Evolutionary conservation across 2,329 filamentous ascomycete genomes (phyloP).

Genomic region (Fusarium agapanthi): DNA sequence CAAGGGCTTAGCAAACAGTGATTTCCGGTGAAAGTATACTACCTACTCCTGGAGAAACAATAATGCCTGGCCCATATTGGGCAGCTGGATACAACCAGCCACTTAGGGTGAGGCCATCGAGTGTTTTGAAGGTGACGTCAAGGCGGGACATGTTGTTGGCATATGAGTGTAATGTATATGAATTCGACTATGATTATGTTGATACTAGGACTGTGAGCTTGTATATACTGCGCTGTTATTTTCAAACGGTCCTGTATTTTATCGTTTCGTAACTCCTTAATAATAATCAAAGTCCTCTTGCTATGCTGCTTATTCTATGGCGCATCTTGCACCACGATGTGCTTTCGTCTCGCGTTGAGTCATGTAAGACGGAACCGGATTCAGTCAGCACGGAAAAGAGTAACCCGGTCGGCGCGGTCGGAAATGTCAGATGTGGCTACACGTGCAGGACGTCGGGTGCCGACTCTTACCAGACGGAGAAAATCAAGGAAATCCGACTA

Average conservation of each 20-base stretch:
- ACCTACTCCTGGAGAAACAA: background rate
- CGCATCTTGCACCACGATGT: background rate
- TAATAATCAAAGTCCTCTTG: rapidly evolving
- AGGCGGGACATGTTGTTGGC: background rate
- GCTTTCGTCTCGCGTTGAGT: background rate
- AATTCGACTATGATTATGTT: background rate
- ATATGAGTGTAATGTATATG: background rate
- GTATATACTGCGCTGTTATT: background rate
- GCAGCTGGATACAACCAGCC: background rate
- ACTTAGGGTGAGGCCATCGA: background rate
- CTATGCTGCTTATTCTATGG: background rate
- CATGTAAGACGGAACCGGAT: background rate
- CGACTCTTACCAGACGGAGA: background rate
- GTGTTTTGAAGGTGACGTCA: background rate
- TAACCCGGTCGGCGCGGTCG: background rate
- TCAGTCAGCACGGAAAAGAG: background rate
- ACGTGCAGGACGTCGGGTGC: background rate
- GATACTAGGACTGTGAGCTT: background rate
- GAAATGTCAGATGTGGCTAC: background rate
- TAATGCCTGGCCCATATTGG: background rate
- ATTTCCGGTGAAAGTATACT: rapidly evolving
- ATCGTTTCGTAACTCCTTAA: background rate
- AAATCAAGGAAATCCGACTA: background rate
- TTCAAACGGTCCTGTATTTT: background rate
- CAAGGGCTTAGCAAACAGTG: background rate